Percentiles rank a stretch among this genome's conserved stretches.
Evolutionary conservation across 768 basidiomycete genomes (phyloP).

Genomic region (Asterophora lycoperdoides): DNA sequence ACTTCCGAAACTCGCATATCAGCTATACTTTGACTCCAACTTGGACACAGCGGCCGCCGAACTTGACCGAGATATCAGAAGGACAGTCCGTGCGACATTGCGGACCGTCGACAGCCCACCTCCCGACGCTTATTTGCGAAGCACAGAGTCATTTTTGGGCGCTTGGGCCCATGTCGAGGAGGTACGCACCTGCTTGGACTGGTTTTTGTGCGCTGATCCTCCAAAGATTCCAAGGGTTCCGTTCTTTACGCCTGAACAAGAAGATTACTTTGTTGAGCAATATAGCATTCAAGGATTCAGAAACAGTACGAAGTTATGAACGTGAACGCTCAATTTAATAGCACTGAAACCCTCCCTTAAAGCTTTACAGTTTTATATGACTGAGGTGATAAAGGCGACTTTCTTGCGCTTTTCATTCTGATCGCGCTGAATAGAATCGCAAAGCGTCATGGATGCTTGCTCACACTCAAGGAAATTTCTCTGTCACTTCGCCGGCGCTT

Average conservation of each 20-base stretch:
- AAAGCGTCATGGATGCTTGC: conserved; percentile 35
- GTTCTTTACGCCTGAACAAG: conserved; percentile 57
- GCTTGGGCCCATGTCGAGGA: conserved; percentile 47
- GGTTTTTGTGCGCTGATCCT: background rate
- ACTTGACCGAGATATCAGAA: conserved; percentile 50
- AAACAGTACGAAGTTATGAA: conserved; percentile 42
- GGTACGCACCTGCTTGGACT: conserved; percentile 20
- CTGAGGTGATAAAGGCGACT: conserved; percentile 33
- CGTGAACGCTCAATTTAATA: conserved; percentile 5
- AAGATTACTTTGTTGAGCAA: conserved; percentile 67
- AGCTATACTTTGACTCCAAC: conserved; percentile 53
- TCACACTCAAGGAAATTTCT: conserved; percentile 42
- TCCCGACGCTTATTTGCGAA: conserved; percentile 51
- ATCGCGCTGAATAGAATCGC: conserved; percentile 33
- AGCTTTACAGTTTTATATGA: conserved; percentile 68
- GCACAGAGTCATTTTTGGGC: conserved; percentile 42
- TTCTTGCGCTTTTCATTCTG: background rate
- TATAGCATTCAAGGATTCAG: conserved; percentile 55
- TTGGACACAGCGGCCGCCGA: conserved; percentile 47
- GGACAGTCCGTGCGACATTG: conserved; percentile 54
- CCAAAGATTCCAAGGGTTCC: conserved; percentile 56
- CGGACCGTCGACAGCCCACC: conserved; percentile 51
- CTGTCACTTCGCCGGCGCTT: conserved; percentile 40
- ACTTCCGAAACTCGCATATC: conserved; percentile 58
- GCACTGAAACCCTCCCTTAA: background rate